A percentile compares a stretch with the other conserved stretches of the same genome.
Conservation (phyloP, 495 filamentous ascomycete species). For the Clohesyomyces aquaticus region DNA sequence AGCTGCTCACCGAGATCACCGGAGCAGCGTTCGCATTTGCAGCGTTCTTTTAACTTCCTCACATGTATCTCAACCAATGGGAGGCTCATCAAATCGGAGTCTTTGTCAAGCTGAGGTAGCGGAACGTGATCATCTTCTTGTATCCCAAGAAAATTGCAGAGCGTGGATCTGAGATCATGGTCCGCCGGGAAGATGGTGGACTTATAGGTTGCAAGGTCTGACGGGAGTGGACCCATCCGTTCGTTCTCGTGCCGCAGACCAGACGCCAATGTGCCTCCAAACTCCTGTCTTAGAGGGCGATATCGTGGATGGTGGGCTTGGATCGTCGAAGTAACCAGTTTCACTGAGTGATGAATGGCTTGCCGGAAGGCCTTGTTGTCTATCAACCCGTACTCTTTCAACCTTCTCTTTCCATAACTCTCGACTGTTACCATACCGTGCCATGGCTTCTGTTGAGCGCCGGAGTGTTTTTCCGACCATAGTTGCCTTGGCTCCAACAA, state of each 20-base stretch:
- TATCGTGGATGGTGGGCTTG: too few relatives aligned
- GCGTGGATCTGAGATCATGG: too few relatives aligned
- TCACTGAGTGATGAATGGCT: neutral
- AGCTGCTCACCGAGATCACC: neutral
- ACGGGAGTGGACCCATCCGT: too few relatives aligned
- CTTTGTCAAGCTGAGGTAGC: neutral
- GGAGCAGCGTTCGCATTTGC: neutral
- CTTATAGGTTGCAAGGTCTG: too few relatives aligned
- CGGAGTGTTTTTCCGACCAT: too few relatives aligned
- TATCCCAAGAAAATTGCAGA: neutral
- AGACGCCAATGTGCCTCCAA: too few relatives aligned
- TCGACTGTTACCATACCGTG: neutral
- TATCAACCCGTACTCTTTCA: neutral
- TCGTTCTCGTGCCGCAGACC: too few relatives aligned
- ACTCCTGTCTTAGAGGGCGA: too few relatives aligned
- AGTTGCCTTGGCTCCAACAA: too few relatives aligned
- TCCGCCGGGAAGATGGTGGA: too few relatives aligned
- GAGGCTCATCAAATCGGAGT: neutral
- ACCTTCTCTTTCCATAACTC: neutral
- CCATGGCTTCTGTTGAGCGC: neutral
- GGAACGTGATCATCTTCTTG: neutral
- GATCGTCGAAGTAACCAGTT: neutral
- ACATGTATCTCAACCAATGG: neutral
- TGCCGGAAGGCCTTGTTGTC: neutral
- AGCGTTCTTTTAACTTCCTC: neutral